Evolutionary conservation across 306 rosid species (phyloP).

Genomic region (Dalbergia cultrata): DNA sequence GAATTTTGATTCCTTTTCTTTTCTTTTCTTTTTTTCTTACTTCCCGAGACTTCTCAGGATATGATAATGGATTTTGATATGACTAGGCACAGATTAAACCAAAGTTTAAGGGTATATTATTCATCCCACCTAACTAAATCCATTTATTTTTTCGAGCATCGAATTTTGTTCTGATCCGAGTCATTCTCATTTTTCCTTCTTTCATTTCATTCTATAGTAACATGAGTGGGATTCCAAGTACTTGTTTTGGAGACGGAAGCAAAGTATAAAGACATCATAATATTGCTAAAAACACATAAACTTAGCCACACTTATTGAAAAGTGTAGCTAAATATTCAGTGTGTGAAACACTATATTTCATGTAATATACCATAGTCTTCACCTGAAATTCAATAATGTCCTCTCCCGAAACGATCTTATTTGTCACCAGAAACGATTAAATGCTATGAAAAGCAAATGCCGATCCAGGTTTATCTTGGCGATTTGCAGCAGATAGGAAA

Average conservation of each 20-base stretch:
- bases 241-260: conserved; percentile 22
- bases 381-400: too few species aligned
- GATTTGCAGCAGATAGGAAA: too few species aligned
- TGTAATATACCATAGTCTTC: too few species aligned
- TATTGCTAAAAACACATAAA: too few species aligned
- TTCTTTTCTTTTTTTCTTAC: not conserved
- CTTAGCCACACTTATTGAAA: too few species aligned
- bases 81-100: conserved; percentile 8
- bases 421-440: too few species aligned
- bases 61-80: not conserved
- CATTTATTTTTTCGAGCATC: conserved; percentile 3
- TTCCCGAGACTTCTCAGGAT: not conserved
- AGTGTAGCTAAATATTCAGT: too few species aligned
- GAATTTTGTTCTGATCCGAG: not conserved
- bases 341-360: too few species aligned
- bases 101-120: conserved; percentile 9
- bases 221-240: conserved; percentile 26
- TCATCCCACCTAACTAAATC: conserved; percentile 24
- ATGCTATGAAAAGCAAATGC: too few species aligned
- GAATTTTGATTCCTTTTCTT: conserved; percentile 8
- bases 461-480: too few species aligned
- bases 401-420: too few species aligned
- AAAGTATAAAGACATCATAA: not conserved
- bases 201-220: not conserved
- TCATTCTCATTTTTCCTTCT: conserved; percentile 17